Conservation (phyloP, 495 filamentous ascomycete species). For the Neurospora sublineolata region DNA sequence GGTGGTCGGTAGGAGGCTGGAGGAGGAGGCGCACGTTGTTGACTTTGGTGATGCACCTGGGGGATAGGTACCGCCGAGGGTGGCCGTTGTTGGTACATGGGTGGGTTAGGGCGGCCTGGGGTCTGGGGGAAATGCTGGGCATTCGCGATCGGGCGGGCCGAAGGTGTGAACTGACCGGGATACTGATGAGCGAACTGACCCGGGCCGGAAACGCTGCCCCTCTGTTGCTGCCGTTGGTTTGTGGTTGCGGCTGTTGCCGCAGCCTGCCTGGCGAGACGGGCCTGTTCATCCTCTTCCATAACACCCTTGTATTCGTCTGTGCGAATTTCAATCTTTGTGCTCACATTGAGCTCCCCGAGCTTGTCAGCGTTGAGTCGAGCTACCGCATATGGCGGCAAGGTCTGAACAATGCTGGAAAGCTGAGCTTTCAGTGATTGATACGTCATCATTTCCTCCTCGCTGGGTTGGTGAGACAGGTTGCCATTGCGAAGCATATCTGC, state of each 20-base stretch:
- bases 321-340: slow-evolving; percentile 64
- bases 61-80: slow-evolving; percentile 22
- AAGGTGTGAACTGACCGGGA: slow-evolving; percentile 20
- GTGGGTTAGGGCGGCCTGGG: slow-evolving; percentile 26
- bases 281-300: slow-evolving; percentile 74
- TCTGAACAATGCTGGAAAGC: slow-evolving; percentile 58
- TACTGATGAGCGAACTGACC: slow-evolving; percentile 29
- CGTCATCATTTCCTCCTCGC: slow-evolving; percentile 54
- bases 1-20: slow-evolving; percentile 19
- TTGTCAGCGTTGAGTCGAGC: slow-evolving; percentile 78
- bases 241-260: slow-evolving; percentile 22
- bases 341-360: slow-evolving; percentile 68
- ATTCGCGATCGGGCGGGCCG: slow-evolving; percentile 28
- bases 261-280: slow-evolving; percentile 23
- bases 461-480: slow-evolving; percentile 35
- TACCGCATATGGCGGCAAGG: slow-evolving; percentile 73
- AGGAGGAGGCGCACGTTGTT: slow-evolving; percentile 18
- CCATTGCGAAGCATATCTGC: slow-evolving; percentile 42
- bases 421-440: slow-evolving; percentile 69
- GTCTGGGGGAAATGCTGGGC: slow-evolving; percentile 33
- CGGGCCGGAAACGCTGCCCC: slow-evolving; percentile 25
- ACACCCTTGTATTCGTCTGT: slow-evolving; percentile 62
- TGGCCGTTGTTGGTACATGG: slow-evolving; percentile 22
- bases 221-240: slow-evolving; percentile 27
- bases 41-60: slow-evolving; percentile 18